Conservation (phyloP, 768 basidiomycete genomes). For the Suillus weaverae region DNA sequence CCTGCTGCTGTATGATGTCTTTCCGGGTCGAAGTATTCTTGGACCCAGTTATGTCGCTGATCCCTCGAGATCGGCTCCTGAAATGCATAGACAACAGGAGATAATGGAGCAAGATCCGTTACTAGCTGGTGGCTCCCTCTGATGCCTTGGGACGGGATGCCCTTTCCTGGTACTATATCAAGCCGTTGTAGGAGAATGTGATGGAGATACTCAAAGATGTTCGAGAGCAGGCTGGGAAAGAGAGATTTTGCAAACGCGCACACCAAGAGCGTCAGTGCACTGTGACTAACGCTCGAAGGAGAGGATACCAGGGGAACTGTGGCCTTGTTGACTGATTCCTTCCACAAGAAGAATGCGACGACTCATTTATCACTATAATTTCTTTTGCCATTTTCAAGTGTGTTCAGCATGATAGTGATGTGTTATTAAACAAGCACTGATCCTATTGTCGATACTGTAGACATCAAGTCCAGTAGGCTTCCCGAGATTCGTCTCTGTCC, state of each 20-base stretch:
- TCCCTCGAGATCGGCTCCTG: neutral
- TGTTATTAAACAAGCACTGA: neutral
- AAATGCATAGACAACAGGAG: neutral
- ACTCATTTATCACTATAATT: neutral
- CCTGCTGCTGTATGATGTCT: neutral
- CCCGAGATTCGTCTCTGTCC: conserved; percentile 39
- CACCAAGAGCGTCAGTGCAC: neutral
- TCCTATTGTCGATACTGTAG: no score
- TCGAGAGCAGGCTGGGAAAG: neutral
- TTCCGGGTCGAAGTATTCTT: neutral
- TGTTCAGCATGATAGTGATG: neutral
- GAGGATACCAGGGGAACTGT: conserved; percentile 22
- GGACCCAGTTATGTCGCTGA: neutral
- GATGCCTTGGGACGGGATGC: neutral
- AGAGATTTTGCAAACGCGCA: neutral
- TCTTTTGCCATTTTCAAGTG: neutral
- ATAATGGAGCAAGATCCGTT: neutral
- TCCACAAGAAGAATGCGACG: neutral
- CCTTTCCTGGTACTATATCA: neutral
- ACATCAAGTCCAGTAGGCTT: conserved; percentile 29
- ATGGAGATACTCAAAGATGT: neutral
- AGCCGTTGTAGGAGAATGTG: neutral
- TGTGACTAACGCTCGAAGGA: neutral
- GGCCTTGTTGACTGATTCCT: neutral
- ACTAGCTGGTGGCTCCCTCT: neutral